Evolutionary conservation across 495 filamentous ascomycete genomes (phyloP).

Genomic region (Daldinia loculata): DNA sequence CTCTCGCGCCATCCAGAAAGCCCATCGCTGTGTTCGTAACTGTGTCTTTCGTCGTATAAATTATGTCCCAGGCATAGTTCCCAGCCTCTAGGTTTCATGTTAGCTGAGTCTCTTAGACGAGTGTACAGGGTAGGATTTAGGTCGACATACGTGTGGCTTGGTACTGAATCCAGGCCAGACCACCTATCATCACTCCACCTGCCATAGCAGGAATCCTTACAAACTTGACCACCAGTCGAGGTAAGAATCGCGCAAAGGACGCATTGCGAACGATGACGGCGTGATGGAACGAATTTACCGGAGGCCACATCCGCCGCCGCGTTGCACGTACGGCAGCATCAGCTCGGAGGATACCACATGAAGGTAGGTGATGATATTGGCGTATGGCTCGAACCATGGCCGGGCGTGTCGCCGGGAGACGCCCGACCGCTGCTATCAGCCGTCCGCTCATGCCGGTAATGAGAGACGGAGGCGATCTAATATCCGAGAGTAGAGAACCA

Average conservation of each 20-base stretch:
- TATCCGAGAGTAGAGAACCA: slow-evolving; percentile 26
- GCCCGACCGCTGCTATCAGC: slow-evolving; percentile 74
- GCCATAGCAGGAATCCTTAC: slow-evolving; percentile 87
- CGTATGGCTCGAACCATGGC: slow-evolving; percentile 65
- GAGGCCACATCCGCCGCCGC: slow-evolving; percentile 74
- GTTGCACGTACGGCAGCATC: slow-evolving; percentile 67
- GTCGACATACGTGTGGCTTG: slow-evolving; percentile 82
- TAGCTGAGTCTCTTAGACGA: slow-evolving; percentile 11
- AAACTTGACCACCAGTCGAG: slow-evolving; percentile 88
- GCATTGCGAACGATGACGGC: slow-evolving; percentile 83
- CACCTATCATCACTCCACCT: slow-evolving; percentile 85
- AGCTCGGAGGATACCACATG: slow-evolving; percentile 74
- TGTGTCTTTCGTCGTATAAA: slow-evolving; percentile 73
- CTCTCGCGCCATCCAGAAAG: slow-evolving; percentile 73
- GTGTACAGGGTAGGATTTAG: slow-evolving; percentile 17
- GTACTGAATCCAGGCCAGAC: slow-evolving; percentile 92
- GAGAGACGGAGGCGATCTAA: slow-evolving; percentile 45
- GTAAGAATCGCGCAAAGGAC: slow-evolving; percentile 87
- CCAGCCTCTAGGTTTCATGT: slow-evolving; percentile 72
- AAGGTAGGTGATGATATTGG: slow-evolving; percentile 69
- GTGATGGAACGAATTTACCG: slow-evolving; percentile 84
- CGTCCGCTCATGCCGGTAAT: slow-evolving; percentile 77
- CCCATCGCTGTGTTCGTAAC: slow-evolving; percentile 70
- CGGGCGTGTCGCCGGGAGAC: slow-evolving; percentile 70
- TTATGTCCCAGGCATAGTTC: slow-evolving; percentile 84